A percentile compares a stretch with the other conserved stretches of the same genome.
Conservation (phyloP, 1,139 yeast species). For the Yamadazyma sp. region DNA sequence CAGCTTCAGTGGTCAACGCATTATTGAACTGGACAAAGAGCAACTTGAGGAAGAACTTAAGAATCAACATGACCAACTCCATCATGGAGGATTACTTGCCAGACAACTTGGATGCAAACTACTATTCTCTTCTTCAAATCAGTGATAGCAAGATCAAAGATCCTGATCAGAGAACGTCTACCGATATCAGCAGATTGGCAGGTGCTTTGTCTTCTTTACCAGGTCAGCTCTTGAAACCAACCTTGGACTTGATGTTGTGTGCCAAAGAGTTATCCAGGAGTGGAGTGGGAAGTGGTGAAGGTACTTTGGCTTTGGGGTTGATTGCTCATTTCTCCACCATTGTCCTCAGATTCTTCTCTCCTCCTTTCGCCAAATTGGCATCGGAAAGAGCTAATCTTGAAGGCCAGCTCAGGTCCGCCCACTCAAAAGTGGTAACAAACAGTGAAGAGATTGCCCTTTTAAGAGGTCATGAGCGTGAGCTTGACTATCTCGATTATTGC, state of each 20-base stretch:
- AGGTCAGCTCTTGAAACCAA: slow-evolving; percentile 84
- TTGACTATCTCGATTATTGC: slow-evolving; percentile 73
- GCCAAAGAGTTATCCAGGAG: slow-evolving; percentile 75
- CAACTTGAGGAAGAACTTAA: slow-evolving; percentile 62
- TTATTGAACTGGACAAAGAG: slow-evolving; percentile 71
- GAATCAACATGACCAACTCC: slow-evolving; percentile 63
- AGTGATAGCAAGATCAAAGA: slow-evolving; percentile 59
- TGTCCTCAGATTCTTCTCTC: slow-evolving; percentile 72
- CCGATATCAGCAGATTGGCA: slow-evolving; percentile 76
- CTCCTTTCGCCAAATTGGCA: slow-evolving; percentile 85
- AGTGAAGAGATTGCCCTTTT: slow-evolving; percentile 87
- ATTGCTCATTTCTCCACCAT: slow-evolving; percentile 81
- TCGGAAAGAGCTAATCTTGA: slow-evolving; percentile 78
- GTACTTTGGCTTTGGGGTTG: slow-evolving; percentile 76
- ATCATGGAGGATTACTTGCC: slow-evolving; percentile 72
- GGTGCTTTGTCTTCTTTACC: slow-evolving; percentile 73
- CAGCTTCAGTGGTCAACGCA: slow-evolving; percentile 81
- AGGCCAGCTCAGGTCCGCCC: slow-evolving; percentile 81
- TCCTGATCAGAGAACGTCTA: slow-evolving; percentile 81
- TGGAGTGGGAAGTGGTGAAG: slow-evolving; percentile 83
- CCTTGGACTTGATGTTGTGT: slow-evolving; percentile 76
- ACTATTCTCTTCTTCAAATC: slow-evolving; percentile 51
- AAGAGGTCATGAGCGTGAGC: slow-evolving; percentile 78
- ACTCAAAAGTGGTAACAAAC: slow-evolving; percentile 75
- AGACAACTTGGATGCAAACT: slow-evolving; percentile 50